These are phyloP conservation scores for Claviceps sp. DNA, from an alignment of 2,329 filamentous ascomycete species.

Conservation along the genomic window DNA sequence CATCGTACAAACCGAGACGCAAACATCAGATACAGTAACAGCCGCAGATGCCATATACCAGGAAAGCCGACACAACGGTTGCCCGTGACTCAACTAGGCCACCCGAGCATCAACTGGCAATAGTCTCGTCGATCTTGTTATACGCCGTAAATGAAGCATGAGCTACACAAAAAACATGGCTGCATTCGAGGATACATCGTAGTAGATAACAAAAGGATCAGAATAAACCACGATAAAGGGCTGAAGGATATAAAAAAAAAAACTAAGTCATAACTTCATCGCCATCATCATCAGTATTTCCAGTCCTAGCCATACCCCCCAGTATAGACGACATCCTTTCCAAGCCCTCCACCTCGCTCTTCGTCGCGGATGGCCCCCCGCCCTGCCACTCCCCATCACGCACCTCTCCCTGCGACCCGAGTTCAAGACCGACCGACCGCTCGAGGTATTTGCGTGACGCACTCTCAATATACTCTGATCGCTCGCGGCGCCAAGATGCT, in stretches of 20 bases:
- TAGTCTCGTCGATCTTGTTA: too few relatives aligned
- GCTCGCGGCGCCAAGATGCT: conserved; percentile 47
- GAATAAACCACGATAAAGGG: too few relatives aligned
- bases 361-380: conserved; percentile 33
- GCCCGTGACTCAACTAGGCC: too few relatives aligned
- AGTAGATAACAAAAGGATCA: too few relatives aligned
- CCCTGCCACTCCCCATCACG: conserved; percentile 53
- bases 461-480: conserved; percentile 71
- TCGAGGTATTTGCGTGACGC: conserved; percentile 69
- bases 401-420: conserved; percentile 47
- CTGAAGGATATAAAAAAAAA: not conserved
- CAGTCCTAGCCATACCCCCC: conserved; percentile 11
- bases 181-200: too few relatives aligned
- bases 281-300: not conserved
- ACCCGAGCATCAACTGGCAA: too few relatives aligned
- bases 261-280: conserved; percentile 9
- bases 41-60: too few relatives aligned
- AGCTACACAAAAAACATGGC: too few relatives aligned
- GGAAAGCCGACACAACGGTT: too few relatives aligned
- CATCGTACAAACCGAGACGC: too few relatives aligned
- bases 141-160: too few relatives aligned
- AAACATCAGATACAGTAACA: too few relatives aligned
- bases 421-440: conserved; percentile 50
- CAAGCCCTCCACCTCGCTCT: conserved; percentile 42
- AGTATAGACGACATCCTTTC: conserved; percentile 37